Conservation (phyloP, 108 stramenopile species). For the Skeletonema marinoi region DNA sequence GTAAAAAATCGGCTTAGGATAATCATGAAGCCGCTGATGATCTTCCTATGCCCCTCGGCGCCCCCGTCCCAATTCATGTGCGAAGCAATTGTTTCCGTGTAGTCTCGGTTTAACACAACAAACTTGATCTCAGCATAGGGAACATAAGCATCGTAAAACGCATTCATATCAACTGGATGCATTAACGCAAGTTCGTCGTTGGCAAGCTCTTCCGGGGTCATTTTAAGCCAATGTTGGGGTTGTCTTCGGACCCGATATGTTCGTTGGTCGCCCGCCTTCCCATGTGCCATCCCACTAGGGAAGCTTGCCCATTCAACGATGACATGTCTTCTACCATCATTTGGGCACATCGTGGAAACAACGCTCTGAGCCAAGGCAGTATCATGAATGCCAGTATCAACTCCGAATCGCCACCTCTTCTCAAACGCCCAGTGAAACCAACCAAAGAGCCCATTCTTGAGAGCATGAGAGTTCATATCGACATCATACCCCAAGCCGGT, state of each 20-base stretch:
- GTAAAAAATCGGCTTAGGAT: conserved; percentile 31
- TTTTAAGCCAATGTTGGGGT: conserved; percentile 15
- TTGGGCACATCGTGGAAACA: conserved; percentile 23
- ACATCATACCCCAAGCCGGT: conserved; percentile 21
- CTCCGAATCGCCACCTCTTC: conserved; percentile 2
- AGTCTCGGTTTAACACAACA: conserved; percentile 37
- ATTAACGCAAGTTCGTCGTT: conserved; percentile 1
- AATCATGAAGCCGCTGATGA: conserved; percentile 37
- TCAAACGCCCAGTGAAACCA: not conserved
- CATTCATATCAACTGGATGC: conserved; percentile 33
- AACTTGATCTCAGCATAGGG: conserved; percentile 41
- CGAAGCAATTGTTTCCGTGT: conserved; percentile 31
- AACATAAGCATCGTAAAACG: conserved; percentile 26
- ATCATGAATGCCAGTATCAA: conserved; percentile 22
- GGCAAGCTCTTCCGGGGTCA: conserved; percentile 32
- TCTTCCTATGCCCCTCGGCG: conserved; percentile 17
- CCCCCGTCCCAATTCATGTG: conserved; percentile 30
- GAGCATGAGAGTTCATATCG: not conserved
- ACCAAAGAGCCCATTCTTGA: conserved; percentile 27
- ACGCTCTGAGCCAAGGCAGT: conserved; percentile 14
- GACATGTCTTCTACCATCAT: conserved; percentile 25
- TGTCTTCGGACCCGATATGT: conserved; percentile 31
- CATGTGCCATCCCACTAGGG: conserved; percentile 13
- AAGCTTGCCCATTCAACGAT: conserved; percentile 38
- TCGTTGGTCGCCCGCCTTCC: conserved; percentile 15